Conservation (phyloP, 1,284 basidiomycete genomes). For the Fistulinella cinereoalba region DNA sequence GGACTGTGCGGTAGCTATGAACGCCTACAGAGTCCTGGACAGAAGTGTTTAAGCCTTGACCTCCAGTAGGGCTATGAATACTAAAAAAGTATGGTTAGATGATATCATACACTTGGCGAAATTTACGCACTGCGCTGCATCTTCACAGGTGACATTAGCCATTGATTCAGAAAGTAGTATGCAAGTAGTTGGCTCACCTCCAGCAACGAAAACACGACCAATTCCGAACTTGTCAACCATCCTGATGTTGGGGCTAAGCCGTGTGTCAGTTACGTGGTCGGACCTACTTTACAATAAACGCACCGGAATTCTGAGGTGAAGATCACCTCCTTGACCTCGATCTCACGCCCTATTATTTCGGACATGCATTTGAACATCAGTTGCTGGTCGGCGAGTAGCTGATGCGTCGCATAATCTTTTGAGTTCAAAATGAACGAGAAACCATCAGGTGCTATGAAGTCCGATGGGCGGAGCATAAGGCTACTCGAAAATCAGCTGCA, state of each 20-base stretch:
- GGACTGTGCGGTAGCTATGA: background rate
- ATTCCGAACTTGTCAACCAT: constrained; percentile 31
- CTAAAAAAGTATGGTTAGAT: constrained; percentile 27
- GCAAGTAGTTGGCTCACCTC: constrained; percentile 31
- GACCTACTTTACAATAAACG: background rate
- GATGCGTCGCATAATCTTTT: constrained; percentile 27
- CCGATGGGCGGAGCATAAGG: background rate
- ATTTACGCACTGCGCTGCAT: constrained; percentile 21
- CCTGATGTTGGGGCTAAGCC: constrained; percentile 33
- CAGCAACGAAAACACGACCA: constrained; percentile 36
- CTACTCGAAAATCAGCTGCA: background rate
- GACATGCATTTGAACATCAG: constrained; percentile 18
- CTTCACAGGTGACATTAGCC: background rate
- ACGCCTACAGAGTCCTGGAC: constrained; percentile 38
- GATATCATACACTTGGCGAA: background rate
- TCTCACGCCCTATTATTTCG: constrained; percentile 9
- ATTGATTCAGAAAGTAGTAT: constrained; percentile 2
- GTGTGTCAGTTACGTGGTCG: background rate
- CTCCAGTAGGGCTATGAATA: constrained; percentile 46
- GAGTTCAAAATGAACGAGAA: constrained; percentile 35
- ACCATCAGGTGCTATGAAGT: constrained; percentile 26
- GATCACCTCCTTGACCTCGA: constrained; percentile 17
- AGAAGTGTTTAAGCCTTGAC: constrained; percentile 42
- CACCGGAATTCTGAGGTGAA: constrained; percentile 27
- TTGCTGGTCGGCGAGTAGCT: constrained; percentile 23